phyloP scores from a whole-genome alignment of 2,329 filamentous ascomycete genomes.

The Fusarium avenaceum region DNA sequence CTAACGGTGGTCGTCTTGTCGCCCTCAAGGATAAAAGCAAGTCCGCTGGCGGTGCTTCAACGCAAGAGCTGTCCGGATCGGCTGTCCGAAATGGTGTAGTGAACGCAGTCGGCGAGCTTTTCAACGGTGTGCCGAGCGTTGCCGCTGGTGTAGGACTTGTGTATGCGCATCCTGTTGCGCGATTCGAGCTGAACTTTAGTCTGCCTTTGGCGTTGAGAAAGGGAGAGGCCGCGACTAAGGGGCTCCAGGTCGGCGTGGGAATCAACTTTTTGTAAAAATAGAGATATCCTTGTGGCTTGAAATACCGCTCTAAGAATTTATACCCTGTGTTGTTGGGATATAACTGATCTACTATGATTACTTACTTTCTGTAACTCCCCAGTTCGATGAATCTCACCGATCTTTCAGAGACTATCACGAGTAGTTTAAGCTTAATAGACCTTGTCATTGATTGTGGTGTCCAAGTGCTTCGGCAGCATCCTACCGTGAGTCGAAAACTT shows the following conservation, averaged over 20 bases:
- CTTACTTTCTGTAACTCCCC: background rate
- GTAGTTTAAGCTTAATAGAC: background rate
- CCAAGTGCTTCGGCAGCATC: background rate
- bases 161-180: constrained; percentile 92
- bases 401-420: background rate
- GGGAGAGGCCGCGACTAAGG: constrained; percentile 91
- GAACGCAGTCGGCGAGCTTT: constrained; percentile 76
- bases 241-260: constrained; percentile 93
- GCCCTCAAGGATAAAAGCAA: constrained; percentile 75
- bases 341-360: background rate
- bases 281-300: constrained; percentile 39
- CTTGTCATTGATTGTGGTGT: background rate
- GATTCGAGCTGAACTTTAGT: constrained; percentile 97
- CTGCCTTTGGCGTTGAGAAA: constrained; percentile 84
- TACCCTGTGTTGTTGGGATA: background rate
- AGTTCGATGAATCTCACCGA: too few species aligned
- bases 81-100: constrained; percentile 68
- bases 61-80: constrained; percentile 54
- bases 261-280: constrained; percentile 86
- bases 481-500: background rate
- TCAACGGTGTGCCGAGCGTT: constrained; percentile 82
- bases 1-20: constrained; percentile 89
- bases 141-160: constrained; percentile 91
- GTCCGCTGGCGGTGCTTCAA: constrained; percentile 55
- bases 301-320: constrained; percentile 30